Evolutionary conservation across 345 rosid species (phyloP).

Genomic region (Eucalyptus victrix): DNA sequence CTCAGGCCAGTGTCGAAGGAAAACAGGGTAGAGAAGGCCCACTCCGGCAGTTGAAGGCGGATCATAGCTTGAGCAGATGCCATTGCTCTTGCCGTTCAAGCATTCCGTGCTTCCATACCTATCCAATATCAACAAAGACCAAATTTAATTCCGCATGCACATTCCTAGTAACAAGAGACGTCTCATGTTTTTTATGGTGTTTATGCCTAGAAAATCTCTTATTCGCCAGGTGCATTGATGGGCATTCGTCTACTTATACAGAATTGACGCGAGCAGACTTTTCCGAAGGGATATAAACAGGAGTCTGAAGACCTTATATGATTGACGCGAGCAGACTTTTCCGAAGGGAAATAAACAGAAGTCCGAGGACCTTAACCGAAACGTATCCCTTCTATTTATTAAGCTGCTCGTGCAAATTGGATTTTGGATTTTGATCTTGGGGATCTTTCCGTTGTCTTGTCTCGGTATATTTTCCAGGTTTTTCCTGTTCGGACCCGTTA

Average conservation of each 20-base stretch:
- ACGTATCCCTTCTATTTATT: neutral
- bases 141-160: neutral
- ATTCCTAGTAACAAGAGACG: neutral
- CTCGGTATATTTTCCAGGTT: neutral
- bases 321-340: no score
- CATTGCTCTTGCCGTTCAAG: neutral
- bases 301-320: no score
- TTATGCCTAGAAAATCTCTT: neutral
- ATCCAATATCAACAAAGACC: neutral
- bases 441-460: neutral
- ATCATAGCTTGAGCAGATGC: neutral
- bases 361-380: neutral
- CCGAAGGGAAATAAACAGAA: neutral
- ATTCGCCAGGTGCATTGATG: neutral
- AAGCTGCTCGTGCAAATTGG: neutral
- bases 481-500: neutral
- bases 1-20: neutral
- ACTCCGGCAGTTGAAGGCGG: neutral
- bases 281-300: neutral
- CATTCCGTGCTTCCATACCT: neutral
- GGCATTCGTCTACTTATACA: neutral
- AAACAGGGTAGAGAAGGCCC: neutral
- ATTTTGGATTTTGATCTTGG: neutral
- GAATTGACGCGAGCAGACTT: neutral
- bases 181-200: neutral